Evolutionary conservation across 1,139 yeast species (phyloP).

Genomic region (Candida sojae): DNA sequence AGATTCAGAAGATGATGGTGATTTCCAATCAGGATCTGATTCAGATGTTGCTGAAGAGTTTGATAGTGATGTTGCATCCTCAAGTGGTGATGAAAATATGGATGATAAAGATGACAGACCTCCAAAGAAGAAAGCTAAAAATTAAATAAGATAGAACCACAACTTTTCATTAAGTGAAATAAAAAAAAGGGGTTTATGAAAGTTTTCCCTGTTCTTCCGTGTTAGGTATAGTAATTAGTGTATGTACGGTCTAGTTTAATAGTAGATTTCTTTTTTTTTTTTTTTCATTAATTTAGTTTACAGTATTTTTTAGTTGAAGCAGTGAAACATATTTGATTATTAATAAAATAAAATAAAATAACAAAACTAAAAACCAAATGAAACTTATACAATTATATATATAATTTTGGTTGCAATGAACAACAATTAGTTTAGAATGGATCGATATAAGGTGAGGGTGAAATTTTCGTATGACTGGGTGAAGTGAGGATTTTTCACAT

Average conservation of each 20-base stretch:
- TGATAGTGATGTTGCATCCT: slow-evolving; percentile 48
- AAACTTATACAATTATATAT: neutral
- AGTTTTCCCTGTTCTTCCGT: neutral
- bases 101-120: slow-evolving; percentile 36
- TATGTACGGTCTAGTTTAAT: neutral
- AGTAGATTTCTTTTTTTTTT: neutral
- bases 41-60: slow-evolving; percentile 86
- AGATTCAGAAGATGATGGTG: slow-evolving; percentile 72
- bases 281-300: neutral
- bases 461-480: neutral
- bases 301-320: neutral
- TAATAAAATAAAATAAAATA: neutral
- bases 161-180: no score
- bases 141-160: slow-evolving; percentile 3
- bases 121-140: slow-evolving; percentile 48
- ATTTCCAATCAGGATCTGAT: slow-evolving; percentile 61
- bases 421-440: neutral
- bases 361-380: neutral
- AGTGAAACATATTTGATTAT: neutral
- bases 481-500: neutral
- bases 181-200: neutral
- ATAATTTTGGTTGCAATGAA: neutral
- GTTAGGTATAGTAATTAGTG: neutral
- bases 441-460: neutral
- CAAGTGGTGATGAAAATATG: slow-evolving; percentile 23